phyloP scores from a whole-genome alignment of 176 grass and related monocot species.

The Pontederia paniculata region DNA sequence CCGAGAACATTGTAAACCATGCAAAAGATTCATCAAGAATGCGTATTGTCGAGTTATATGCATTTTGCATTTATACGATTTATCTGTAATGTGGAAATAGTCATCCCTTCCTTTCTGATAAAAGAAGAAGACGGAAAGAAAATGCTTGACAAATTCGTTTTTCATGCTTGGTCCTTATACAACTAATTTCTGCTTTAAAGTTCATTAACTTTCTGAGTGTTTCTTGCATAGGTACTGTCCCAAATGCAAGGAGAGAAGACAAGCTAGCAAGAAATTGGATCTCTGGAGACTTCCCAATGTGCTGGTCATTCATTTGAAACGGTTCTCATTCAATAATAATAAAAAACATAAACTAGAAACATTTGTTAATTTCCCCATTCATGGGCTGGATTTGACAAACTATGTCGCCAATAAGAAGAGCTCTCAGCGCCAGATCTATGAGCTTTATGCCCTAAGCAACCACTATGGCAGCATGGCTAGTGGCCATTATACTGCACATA shows the following conservation, averaged over 20 bases:
- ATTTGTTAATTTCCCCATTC: conserved; percentile 92
- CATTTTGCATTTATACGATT: too few species aligned
- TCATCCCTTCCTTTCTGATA: too few species aligned
- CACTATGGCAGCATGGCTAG: conserved; percentile 97
- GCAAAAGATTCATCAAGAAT: too few species aligned
- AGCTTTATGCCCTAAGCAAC: conserved; percentile 91
- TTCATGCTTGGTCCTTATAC: background rate
- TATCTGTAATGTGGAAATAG: too few species aligned
- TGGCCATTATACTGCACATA: conserved; percentile 93
- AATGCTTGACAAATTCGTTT: background rate
- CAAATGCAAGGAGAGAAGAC: conserved; percentile 91
- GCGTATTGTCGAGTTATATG: too few species aligned
- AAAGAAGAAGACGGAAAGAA: background rate
- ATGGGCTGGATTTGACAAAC: conserved; percentile 92
- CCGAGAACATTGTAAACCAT: too few species aligned
- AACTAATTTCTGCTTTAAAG: background rate
- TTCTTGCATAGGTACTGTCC: conserved; percentile 74
- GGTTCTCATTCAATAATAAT: conserved; percentile 90
- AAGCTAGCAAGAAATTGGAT: conserved; percentile 99
- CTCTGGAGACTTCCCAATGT: conserved; percentile 98
- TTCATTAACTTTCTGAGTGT: conserved; percentile 8
- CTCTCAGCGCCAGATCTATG: conserved; percentile 52
- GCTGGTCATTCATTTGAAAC: conserved; percentile 95
- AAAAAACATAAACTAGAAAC: conserved; percentile 91
- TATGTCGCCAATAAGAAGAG: conserved; percentile 84